These are phyloP conservation scores for Zizania latifolia DNA, from an alignment of 176 grass and related monocot species.

Conservation along the genomic window DNA sequence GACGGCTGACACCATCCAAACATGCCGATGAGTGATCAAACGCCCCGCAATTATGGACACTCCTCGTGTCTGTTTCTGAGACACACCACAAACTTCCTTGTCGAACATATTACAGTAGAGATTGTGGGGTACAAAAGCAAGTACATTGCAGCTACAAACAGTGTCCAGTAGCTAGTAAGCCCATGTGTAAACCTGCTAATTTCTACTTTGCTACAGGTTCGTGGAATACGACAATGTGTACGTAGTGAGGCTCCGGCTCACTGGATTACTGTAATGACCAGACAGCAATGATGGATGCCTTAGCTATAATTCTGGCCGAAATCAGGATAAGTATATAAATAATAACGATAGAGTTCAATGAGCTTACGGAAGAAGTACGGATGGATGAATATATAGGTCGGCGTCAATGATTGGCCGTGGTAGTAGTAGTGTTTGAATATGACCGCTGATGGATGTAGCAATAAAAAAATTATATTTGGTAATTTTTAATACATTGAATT, in stretches of 20 bases:
- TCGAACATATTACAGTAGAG: not conserved
- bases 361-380: slow-evolving; percentile 7
- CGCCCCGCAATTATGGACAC: slow-evolving; percentile 8
- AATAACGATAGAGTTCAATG: slow-evolving; percentile 1
- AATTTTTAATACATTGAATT: too few species aligned
- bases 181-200: slow-evolving; percentile 21
- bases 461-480: too few species aligned
- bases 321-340: too few species aligned
- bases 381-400: not conserved
- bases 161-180: slow-evolving; percentile 16
- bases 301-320: slow-evolving; percentile 22
- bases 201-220: too few species aligned
- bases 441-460: too few species aligned
- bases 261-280: slow-evolving; percentile 1
- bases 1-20: too few species aligned
- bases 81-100: slow-evolving; percentile 17
- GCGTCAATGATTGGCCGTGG: not conserved
- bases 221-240: not conserved
- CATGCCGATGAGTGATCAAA: slow-evolving; percentile 12
- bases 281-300: not conserved
- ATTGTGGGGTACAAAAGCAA: not conserved
- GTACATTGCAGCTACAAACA: slow-evolving; percentile 8
- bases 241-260: not conserved
- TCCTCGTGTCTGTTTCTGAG: slow-evolving; percentile 20
- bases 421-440: not conserved